These are phyloP conservation scores for Secale cereale DNA, from an alignment of 176 grass and related monocot species.

Conservation along the genomic window DNA sequence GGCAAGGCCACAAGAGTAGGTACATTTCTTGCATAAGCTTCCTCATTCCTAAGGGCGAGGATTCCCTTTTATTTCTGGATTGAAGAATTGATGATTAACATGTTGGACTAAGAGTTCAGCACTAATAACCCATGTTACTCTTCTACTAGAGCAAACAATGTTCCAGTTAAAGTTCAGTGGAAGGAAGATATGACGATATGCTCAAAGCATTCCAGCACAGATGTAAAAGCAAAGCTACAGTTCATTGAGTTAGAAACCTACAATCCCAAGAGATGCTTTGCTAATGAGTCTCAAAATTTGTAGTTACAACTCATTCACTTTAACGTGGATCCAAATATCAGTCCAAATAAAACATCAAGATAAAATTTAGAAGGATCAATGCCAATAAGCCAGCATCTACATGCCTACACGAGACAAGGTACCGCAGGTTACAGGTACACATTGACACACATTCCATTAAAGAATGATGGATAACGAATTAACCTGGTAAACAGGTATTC, in stretches of 20 bases:
- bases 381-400: background rate
- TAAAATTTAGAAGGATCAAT: background rate
- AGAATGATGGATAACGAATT: background rate
- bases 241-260: background rate
- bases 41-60: background rate
- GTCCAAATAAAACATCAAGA: background rate
- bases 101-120: background rate
- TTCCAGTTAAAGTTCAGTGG: background rate
- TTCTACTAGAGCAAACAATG: background rate
- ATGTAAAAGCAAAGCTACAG: background rate
- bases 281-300: background rate
- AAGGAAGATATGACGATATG: background rate
- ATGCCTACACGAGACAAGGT: too few relatives aligned
- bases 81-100: background rate
- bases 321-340: background rate
- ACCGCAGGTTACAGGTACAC: background rate
- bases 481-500: background rate
- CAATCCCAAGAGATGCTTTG: background rate
- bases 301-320: background rate
- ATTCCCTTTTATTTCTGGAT: background rate
- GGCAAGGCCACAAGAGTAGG: background rate
- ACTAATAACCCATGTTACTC: background rate
- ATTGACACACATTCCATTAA: background rate
- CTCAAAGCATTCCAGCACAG: constrained; percentile 3
- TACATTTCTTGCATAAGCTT: background rate